Base-by-base conservation (phyloP, 192 early-diverging fungal species). In the Polychytrium aggregatum region DNA sequence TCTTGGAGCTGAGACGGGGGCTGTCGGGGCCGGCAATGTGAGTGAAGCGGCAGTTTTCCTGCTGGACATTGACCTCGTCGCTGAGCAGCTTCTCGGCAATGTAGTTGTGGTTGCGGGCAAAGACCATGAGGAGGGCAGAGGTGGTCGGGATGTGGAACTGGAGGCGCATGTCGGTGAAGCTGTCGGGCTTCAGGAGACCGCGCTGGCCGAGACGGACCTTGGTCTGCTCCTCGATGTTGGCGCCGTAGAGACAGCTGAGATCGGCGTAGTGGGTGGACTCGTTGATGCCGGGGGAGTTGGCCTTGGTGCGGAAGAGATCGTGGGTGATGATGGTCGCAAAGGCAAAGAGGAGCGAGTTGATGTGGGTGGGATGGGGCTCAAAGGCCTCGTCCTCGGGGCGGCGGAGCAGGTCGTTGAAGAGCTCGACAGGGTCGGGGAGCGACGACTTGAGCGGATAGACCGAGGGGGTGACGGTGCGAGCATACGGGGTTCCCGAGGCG, bases 51-150 rank as follows among this genome's bases (percentile, higher is more conserved):
- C 43, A 65, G 33, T 55, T 59, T 37, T 70, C 59, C n/a, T n/a
- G n/a, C n/a, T n/a, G n/a, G n/a, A n/a, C n/a, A 35, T 59, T 56
- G 7, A 46, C 51, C 45, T 72, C 59, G 13, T 50, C 43, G n/a
- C 26, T 18, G 26, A 67, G 40, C 9, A 74, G 48, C 14, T 41
- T 52, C 33, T 64, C 43, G n/a, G 70, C 71, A 44, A 74, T 74
- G 49, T 59, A 68, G 33, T 74, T 74, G 41, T 74, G 71, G 52
- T 74, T 74, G 20, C 71, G 41, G 4, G 61, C 60, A 41, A 74
- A 74, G 6, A 74, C 17, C 20, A 69, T 53, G 25, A 74, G 20
- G 22, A 74, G 26, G 30, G 55, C 36, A 20, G 42, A 57, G 25
- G 68, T 58, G 30, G 64, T 59, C 37, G 44, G 60, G 10, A 42